A percentile compares a stretch with the other conserved stretches of the same genome.
phyloP scores from a whole-genome alignment of 148 eudicot species.

The Nepenthes gracilis region DNA sequence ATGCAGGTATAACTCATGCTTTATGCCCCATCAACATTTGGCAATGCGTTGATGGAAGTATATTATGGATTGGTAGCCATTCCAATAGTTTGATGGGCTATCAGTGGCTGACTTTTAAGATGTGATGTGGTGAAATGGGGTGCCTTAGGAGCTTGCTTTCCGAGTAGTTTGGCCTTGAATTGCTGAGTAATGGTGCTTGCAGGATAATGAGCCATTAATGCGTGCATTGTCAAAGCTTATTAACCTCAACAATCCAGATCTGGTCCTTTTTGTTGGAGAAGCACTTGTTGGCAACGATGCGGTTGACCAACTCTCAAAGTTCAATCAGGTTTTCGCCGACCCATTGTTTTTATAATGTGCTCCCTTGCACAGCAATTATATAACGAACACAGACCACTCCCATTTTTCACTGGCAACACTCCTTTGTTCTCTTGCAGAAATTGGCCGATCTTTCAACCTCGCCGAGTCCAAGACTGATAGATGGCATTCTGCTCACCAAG shows the following conservation, averaged over 20 bases:
- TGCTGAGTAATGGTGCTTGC: slow-evolving; percentile 2
- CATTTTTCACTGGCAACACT: background rate
- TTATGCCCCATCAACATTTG: background rate
- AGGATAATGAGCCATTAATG: slow-evolving; percentile 99
- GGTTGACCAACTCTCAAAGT: slow-evolving; percentile 86
- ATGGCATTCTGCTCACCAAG: slow-evolving; percentile 95
- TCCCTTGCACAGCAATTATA: too few relatives aligned
- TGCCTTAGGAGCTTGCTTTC: background rate
- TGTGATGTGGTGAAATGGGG: background rate
- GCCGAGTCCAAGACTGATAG: slow-evolving; percentile 78
- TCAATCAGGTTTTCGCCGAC: slow-evolving; percentile 53
- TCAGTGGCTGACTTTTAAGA: too few relatives aligned
- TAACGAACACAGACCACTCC: too few relatives aligned
- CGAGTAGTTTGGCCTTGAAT: background rate
- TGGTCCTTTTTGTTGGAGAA: slow-evolving; percentile 94
- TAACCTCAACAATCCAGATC: slow-evolving; percentile 76
- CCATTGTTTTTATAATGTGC: too few relatives aligned
- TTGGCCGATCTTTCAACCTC: slow-evolving; percentile 74
- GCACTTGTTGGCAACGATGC: slow-evolving; percentile 97
- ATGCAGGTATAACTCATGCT: slow-evolving; percentile 57
- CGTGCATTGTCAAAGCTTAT: slow-evolving; percentile 90
- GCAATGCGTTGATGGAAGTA: too few relatives aligned
- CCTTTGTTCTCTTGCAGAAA: slow-evolving; percentile 47
- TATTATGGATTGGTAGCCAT: too few relatives aligned
- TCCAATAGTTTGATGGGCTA: too few relatives aligned